phyloP scores from a whole-genome alignment of 345 rosid genomes.

The Clarkia xantiana region DNA sequence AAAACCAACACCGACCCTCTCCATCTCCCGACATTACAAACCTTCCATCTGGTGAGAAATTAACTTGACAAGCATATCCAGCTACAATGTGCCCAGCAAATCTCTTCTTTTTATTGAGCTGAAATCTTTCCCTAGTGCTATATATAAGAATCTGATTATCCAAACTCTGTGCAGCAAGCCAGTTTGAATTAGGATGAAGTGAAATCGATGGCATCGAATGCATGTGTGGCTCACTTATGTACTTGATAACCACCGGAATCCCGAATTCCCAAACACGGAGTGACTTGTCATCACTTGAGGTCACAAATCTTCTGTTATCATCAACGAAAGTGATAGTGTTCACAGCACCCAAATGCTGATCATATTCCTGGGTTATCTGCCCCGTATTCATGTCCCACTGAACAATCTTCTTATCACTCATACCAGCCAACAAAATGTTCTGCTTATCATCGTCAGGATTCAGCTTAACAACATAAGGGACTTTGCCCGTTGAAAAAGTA shows the following conservation, averaged over 20 bases:
- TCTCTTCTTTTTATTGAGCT: slow-evolving; percentile 92
- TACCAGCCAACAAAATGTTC: slow-evolving; percentile 85
- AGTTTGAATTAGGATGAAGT: slow-evolving; percentile 78
- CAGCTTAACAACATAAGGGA: slow-evolving; percentile 84
- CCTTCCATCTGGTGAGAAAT: slow-evolving; percentile 96
- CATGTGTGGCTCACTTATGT: slow-evolving; percentile 98
- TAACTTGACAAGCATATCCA: slow-evolving; percentile 97
- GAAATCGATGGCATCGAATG: slow-evolving; percentile 96
- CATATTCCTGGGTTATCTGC: slow-evolving; percentile 82
- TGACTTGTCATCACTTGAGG: slow-evolving; percentile 95
- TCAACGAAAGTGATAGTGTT: slow-evolving; percentile 95
- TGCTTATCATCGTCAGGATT: slow-evolving; percentile 95
- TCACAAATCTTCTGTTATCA: slow-evolving; percentile 84
- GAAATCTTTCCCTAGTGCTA: slow-evolving; percentile 85
- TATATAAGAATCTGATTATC: slow-evolving; percentile 94
- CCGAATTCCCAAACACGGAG: slow-evolving; percentile 99
- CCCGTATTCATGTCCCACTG: slow-evolving; percentile 98
- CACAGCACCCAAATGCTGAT: slow-evolving; percentile 85
- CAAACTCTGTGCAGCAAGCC: slow-evolving; percentile 97
- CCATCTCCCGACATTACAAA: slow-evolving; percentile 99
- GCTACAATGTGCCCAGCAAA: slow-evolving; percentile 90
- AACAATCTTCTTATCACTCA: slow-evolving; percentile 98
- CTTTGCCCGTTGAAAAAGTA: slow-evolving; percentile 76
- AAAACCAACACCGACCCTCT: slow-evolving; percentile 98
- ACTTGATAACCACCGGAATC: slow-evolving; percentile 94